These are phyloP conservation scores for Xylariaceae sp. DNA, from an alignment of 2,329 filamentous ascomycete species.

Conservation along the genomic window DNA sequence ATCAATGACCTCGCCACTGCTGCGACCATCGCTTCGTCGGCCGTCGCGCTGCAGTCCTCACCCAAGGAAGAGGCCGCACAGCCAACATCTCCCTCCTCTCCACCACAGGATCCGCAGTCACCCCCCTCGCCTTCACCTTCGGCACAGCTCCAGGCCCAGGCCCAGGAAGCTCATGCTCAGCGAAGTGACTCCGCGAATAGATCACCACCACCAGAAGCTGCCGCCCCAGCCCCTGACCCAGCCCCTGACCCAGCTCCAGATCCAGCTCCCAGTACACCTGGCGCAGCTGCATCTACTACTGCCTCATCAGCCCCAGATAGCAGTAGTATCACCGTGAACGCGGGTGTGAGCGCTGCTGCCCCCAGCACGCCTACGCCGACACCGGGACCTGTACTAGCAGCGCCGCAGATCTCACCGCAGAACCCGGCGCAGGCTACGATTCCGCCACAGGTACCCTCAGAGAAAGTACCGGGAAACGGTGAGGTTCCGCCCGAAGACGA, in stretches of 20 bases:
- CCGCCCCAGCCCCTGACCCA: neutral
- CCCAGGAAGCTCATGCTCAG: constrained; percentile 27
- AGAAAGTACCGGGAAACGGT: constrained; percentile 11
- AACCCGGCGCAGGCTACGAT: constrained; percentile 37
- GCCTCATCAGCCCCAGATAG: constrained; percentile 14
- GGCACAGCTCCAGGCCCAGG: constrained; percentile 29
- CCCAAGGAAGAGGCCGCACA: constrained; percentile 25
- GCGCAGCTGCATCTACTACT: constrained; percentile 3
- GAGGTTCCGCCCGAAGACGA: constrained; percentile 20
- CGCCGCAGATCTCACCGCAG: constrained; percentile 38
- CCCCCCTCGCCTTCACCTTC: constrained; percentile 27
- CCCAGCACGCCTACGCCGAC: constrained; percentile 14
- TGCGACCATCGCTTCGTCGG: constrained; percentile 53
- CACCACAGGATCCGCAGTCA: constrained; percentile 6
- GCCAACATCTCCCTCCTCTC: constrained; percentile 21
- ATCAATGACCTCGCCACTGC: constrained; percentile 59
- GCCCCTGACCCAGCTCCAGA: constrained; percentile 6
- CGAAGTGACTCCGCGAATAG: constrained; percentile 12
- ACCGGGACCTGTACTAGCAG: constrained; percentile 34
- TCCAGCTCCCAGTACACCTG: constrained; percentile 3
- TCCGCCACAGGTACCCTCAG: constrained; percentile 26
- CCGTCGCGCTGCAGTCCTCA: constrained; percentile 38
- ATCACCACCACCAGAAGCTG: constrained; percentile 13
- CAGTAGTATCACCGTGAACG: constrained; percentile 20
- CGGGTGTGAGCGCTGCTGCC: constrained; percentile 7